A percentile compares a stretch with the other conserved stretches of the same genome.
Conservation (phyloP, 2,329 filamentous ascomycete genomes). For the Arthrobotrys conoides region DNA sequence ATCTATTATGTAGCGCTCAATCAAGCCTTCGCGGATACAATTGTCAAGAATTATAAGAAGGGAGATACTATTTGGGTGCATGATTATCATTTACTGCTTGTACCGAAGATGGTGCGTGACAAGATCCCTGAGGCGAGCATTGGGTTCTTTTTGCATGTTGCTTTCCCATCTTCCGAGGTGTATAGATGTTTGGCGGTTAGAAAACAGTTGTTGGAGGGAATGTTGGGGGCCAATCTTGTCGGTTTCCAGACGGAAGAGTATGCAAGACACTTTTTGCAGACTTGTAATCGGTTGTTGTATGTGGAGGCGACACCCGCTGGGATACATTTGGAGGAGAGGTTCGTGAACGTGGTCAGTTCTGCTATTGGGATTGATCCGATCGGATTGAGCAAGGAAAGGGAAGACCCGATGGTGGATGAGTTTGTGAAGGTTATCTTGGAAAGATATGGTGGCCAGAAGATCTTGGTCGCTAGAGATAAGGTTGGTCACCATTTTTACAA, state of each 20-base stretch:
- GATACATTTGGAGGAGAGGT: conserved; percentile 90
- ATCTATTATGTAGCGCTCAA: conserved; percentile 93
- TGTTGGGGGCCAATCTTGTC: conserved; percentile 91
- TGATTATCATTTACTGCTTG: conserved; percentile 92
- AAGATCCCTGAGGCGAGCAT: conserved; percentile 94
- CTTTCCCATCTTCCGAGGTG: conserved; percentile 95
- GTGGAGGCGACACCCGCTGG: conserved; percentile 91
- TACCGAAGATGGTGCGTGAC: conserved; percentile 89
- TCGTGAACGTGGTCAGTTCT: conserved; percentile 86
- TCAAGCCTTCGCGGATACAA: conserved; percentile 90
- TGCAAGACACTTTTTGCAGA: conserved; percentile 92
- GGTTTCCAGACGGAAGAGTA: conserved; percentile 97
- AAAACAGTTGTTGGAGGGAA: conserved; percentile 88
- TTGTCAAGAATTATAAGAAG: conserved; percentile 91
- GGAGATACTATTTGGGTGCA: conserved; percentile 95
- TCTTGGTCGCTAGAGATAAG: conserved; percentile 95
- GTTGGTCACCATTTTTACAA: conserved; percentile 27
- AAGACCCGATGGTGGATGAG: conserved; percentile 79
- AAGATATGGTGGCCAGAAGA: conserved; percentile 86
- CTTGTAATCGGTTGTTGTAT: conserved; percentile 89
- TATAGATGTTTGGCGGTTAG: conserved; percentile 92
- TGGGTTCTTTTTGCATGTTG: conserved; percentile 94
- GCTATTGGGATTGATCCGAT: conserved; percentile 93
- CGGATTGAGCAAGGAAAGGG: conserved; percentile 79
- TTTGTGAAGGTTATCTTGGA: conserved; percentile 87